These are phyloP conservation scores for Xylariaceae sp. DNA, from an alignment of 2,329 filamentous ascomycete genomes.

Conservation along the genomic window DNA sequence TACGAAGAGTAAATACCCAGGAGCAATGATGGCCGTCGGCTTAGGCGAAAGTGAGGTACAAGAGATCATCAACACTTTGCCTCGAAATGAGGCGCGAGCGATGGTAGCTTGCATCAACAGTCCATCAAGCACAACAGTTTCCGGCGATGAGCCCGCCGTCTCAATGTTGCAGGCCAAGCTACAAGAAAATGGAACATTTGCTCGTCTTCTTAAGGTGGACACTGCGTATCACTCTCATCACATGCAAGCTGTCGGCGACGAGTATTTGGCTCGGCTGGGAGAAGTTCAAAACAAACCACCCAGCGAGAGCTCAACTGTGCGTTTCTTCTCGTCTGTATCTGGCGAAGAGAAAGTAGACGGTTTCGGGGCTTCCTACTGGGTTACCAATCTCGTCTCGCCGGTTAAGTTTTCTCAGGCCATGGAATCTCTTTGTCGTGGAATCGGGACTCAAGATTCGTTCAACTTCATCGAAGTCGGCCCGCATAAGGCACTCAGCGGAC, in stretches of 20 bases:
- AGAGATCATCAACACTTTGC: not conserved
- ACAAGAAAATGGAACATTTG: not conserved
- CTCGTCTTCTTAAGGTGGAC: not conserved
- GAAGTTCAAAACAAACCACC: not conserved
- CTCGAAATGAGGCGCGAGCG: not conserved
- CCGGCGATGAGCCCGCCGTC: not conserved
- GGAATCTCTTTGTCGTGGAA: not conserved
- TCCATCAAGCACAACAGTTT: not conserved
- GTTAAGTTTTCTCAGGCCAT: conserved; percentile 30
- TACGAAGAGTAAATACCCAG: not conserved
- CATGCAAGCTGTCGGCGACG: not conserved
- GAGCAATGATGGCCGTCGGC: not conserved
- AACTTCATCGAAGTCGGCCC: conserved; percentile 8
- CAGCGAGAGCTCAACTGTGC: not conserved
- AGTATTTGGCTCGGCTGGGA: not conserved
- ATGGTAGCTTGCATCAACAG: not conserved
- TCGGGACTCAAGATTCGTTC: not conserved
- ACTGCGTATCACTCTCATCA: not conserved
- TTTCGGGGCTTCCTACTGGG: conserved; percentile 8
- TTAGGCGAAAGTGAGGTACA: not conserved
- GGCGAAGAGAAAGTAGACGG: not conserved
- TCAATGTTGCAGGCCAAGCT: not conserved
- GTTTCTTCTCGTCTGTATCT: not conserved
- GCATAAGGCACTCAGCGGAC: not conserved
- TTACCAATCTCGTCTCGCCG: conserved; percentile 14